Conservation (phyloP, 2,329 filamentous ascomycete genomes). For the Alternaria tenuissima region DNA sequence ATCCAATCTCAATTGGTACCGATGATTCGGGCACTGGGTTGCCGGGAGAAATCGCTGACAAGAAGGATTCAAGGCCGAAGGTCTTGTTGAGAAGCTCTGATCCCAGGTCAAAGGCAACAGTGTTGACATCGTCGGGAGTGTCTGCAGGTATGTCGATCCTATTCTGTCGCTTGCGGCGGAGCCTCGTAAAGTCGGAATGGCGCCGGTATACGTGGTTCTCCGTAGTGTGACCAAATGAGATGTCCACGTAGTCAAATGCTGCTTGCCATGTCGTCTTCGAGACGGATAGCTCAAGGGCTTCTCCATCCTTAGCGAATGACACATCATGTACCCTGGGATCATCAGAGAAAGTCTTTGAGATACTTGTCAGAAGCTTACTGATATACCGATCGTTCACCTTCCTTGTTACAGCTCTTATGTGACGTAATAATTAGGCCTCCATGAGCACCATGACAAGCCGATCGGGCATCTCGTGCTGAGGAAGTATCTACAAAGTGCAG, state of each 20-base stretch:
- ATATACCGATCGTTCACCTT: conserved; percentile 48
- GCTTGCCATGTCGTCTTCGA: conserved; percentile 37
- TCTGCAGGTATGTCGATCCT: conserved; percentile 31
- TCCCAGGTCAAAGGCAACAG: conserved; percentile 33
- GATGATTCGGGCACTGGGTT: conserved; percentile 31
- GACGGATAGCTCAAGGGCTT: conserved; percentile 36
- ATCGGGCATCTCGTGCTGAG: conserved; percentile 36
- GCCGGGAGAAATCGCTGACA: conserved; percentile 20
- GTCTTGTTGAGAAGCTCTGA: conserved; percentile 36
- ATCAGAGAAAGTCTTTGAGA: not conserved
- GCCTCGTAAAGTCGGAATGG: conserved; percentile 36
- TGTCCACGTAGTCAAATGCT: conserved; percentile 40
- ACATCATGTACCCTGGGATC: conserved; percentile 33
- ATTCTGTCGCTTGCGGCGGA: conserved; percentile 27
- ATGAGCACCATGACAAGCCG: conserved; percentile 32
- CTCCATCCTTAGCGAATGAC: conserved; percentile 32
- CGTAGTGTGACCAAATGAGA: conserved; percentile 44
- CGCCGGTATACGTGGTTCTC: conserved; percentile 42
- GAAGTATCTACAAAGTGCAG: conserved; percentile 40
- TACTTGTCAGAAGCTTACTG: conserved; percentile 27
- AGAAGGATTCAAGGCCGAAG: conserved; percentile 31
- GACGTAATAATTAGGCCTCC: conserved; percentile 50
- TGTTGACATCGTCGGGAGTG: conserved; percentile 27
- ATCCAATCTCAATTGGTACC: conserved; percentile 37
- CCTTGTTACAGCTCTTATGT: conserved; percentile 47